Evolutionary conservation across 2,329 filamentous ascomycete genomes (phyloP), one percentile per base, ranked within the genome.

Genomic region (Rhynchosporium graminicola): DNA sequence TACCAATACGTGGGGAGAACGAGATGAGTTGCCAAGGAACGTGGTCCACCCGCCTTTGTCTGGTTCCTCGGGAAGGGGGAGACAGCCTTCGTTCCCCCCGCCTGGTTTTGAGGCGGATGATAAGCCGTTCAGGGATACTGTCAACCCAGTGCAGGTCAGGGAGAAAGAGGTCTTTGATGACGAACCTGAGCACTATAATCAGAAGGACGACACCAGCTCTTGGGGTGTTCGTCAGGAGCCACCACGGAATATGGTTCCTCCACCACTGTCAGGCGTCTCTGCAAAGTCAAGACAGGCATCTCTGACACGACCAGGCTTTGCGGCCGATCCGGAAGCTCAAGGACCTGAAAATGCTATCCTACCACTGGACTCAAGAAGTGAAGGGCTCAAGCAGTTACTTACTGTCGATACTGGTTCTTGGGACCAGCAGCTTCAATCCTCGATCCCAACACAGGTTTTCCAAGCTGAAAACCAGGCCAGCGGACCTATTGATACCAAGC

Each of bases 1-100:
- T 15, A 59, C 47, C 12, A 59, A 59, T 28, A 59, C 57, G 4
- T 59, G 57, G 47, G 57, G 57, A 8, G 57, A 43, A n/a, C 45
- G 36, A 1, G 10, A 50, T 36, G 43, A 59, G 31, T 4, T 9
- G 10, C 13, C 26, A 4, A 45, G 4, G 4, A 48, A 29, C 6
- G 8, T 40, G 9, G 20, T 12, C 12, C 51, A 59, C 6, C 31
- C 43, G 50, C 45, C 46, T 13, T 15, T 40, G 6, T 45, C 31
- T 28, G 31, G n/a, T 9, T n/a, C 36, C 13, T 42, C 51, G 28
- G 51, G 36, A 13, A 54, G 40, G 10, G 36, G 26, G 26, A 26
- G 57, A 33, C 20, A 43, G 7, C 10, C 31, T 15, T 59, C 46
- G 3, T 59, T 59, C 36, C 57, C 57, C 4, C 57, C 57, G 26